Percentiles rank a stretch among this genome's conserved stretches.
phyloP scores from a whole-genome alignment of 2,329 filamentous ascomycete genomes.

The Neofusicoccum kwambonambiense region DNA sequence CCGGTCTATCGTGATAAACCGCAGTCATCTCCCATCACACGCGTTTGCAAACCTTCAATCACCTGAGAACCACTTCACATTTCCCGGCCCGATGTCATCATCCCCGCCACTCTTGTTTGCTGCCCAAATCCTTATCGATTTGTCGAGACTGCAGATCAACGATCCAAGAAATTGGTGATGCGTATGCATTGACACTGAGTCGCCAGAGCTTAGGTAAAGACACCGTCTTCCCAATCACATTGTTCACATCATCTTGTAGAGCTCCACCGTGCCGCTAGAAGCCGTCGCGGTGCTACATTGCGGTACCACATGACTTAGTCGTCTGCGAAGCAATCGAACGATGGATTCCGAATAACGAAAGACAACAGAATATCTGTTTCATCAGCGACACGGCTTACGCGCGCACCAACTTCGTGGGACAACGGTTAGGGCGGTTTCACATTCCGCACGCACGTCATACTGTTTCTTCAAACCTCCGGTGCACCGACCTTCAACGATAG shows the following conservation, averaged over 20 bases:
- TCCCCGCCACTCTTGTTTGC: background rate
- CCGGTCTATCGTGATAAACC: background rate
- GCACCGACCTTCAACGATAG: background rate
- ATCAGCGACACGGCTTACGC: background rate
- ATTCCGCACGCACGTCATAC: background rate
- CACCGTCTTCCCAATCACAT: background rate
- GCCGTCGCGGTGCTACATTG: background rate
- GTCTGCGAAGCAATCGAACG: background rate
- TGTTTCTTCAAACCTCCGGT: slow-evolving; percentile 3
- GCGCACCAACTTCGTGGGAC: background rate
- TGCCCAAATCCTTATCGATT: background rate
- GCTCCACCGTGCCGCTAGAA: background rate
- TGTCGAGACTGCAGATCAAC: slow-evolving; percentile 5
- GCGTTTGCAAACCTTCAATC: background rate
- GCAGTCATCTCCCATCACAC: background rate
- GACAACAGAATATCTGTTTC: background rate
- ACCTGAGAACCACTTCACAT: slow-evolving; percentile 3
- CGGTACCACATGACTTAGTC: background rate
- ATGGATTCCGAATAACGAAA: background rate
- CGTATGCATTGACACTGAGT: background rate
- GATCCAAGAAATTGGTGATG: slow-evolving; percentile 8
- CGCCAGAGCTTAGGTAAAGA: background rate
- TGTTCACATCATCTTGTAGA: background rate
- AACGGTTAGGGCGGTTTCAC: slow-evolving; percentile 4
- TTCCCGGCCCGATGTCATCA: background rate